Evolutionary conservation across 2,329 filamentous ascomycete genomes (phyloP).

Genomic region (Exophiala sideris): DNA sequence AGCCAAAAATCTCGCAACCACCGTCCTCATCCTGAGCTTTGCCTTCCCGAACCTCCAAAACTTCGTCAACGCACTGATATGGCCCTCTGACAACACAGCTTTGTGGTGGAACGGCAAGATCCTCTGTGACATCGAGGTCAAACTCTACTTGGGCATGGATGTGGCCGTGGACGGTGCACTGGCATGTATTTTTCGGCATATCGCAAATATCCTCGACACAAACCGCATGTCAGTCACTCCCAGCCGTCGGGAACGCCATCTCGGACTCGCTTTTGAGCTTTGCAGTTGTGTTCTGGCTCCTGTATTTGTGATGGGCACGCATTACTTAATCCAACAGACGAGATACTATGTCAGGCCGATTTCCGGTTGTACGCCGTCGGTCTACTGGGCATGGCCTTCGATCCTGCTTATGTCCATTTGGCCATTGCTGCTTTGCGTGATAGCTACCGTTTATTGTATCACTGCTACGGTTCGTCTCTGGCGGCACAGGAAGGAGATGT

Average conservation of each 20-base stretch:
- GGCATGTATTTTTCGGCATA: constrained; percentile 57
- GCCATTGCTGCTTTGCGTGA: constrained; percentile 52
- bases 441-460: constrained; percentile 58
- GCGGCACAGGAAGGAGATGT: constrained; percentile 58
- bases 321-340: constrained; percentile 58
- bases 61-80: constrained; percentile 62
- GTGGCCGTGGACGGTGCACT: constrained; percentile 53
- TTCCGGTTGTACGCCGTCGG: constrained; percentile 48
- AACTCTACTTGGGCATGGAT: constrained; percentile 53
- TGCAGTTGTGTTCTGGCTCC: constrained; percentile 57
- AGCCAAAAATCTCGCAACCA: constrained; percentile 59
- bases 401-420: constrained; percentile 55
- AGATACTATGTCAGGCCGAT: constrained; percentile 52
- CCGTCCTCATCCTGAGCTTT: constrained; percentile 55
- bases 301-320: constrained; percentile 52
- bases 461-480: constrained; percentile 60
- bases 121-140: constrained; percentile 64
- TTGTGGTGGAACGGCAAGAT: constrained; percentile 57
- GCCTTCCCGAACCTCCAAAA: constrained; percentile 56
- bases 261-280: constrained; percentile 50
- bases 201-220: constrained; percentile 61
- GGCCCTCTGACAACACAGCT: constrained; percentile 56
- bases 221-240: constrained; percentile 52
- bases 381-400: constrained; percentile 57
- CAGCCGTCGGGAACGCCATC: constrained; percentile 47